Percentiles rank a stretch among this genome's conserved stretches.
Evolutionary conservation across 257 asterid species (phyloP).

Genomic region (Datura wrightii): DNA sequence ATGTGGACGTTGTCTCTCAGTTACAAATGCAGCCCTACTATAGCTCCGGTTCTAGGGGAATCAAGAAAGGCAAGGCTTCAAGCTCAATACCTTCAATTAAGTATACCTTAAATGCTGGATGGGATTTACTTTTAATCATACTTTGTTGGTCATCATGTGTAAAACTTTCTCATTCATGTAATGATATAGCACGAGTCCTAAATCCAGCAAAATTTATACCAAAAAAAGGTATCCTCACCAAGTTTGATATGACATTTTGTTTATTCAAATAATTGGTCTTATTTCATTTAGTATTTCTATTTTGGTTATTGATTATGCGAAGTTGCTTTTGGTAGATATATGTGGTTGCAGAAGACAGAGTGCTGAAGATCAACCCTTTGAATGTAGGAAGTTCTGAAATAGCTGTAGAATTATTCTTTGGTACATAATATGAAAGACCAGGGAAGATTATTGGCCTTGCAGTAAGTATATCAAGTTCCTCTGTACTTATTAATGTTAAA

Average conservation of each 20-base stretch:
- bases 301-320: background rate
- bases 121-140: too few species aligned
- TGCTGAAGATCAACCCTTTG: conserved; percentile 62
- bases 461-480: conserved; percentile 73
- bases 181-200: too few species aligned
- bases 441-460: conserved; percentile 78
- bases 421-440: conserved; percentile 46
- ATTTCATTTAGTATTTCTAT: too few species aligned
- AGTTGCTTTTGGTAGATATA: conserved; percentile 65
- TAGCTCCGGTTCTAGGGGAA: conserved; percentile 79
- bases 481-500: conserved; percentile 61
- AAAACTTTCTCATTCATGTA: background rate
- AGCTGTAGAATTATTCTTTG: conserved; percentile 72
- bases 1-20: conserved; percentile 71
- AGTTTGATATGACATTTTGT: too few species aligned
- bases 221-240: too few species aligned
- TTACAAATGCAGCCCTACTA: conserved; percentile 57
- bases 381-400: conserved; percentile 54
- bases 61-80: too few species aligned
- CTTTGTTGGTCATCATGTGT: too few species aligned
- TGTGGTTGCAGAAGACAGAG: conserved; percentile 85
- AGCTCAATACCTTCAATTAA: too few species aligned
- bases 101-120: background rate
- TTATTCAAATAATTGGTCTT: too few species aligned
- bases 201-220: too few species aligned